Evolutionary conservation across 441 rosid genomes (phyloP).

Genomic region (Cnidoscolus chayamansa): DNA sequence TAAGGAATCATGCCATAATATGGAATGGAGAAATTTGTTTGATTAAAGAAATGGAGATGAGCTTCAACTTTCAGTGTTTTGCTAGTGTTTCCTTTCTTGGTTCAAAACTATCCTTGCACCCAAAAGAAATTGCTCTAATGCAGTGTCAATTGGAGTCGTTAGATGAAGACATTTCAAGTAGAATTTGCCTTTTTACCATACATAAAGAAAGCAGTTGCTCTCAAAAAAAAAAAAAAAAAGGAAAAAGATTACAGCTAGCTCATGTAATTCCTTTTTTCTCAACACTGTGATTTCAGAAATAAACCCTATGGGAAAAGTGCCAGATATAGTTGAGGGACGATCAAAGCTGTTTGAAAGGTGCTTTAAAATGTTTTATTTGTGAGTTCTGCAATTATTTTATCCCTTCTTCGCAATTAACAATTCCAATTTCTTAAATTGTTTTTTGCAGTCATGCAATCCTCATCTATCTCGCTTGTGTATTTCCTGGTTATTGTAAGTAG

Average conservation of each 20-base stretch:
- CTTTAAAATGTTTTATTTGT: neutral
- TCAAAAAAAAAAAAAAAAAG: too few species aligned
- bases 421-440: neutral
- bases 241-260: too few species aligned
- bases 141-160: neutral
- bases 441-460: conserved; percentile 79
- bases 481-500: conserved; percentile 76
- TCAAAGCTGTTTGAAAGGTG: conserved; percentile 88
- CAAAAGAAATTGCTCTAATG: neutral
- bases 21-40: neutral
- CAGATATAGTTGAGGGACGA: conserved; percentile 81
- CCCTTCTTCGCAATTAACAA: neutral
- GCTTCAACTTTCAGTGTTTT: neutral
- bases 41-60: neutral
- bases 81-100: neutral
- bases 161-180: neutral
- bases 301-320: conserved; percentile 70
- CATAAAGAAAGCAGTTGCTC: neutral
- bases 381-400: neutral
- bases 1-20: neutral
- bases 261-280: neutral
- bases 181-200: neutral
- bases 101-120: neutral
- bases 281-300: conserved; percentile 45
- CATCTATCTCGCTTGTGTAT: conserved; percentile 63